Evolutionary conservation across 306 rosid species (phyloP), one percentile per base, ranked within the genome.

Genomic region (Oemleria cerasiformis): DNA sequence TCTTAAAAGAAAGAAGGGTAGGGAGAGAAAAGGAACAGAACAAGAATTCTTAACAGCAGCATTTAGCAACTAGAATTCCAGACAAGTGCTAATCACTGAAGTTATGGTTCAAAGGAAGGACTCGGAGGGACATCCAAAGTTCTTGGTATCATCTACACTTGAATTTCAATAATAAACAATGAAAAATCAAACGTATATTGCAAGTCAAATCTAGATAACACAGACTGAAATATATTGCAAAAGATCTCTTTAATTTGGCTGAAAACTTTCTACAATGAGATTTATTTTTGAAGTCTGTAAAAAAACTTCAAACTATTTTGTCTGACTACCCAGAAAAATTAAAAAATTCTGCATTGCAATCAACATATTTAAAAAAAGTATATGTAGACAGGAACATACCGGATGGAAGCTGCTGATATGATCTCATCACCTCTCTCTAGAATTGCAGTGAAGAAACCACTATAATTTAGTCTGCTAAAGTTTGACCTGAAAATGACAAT

Each of bases 361-460:
- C 13, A 45, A 75, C 21, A 60, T 15, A 42, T 8, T 44, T 11
- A 4, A 50, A 21, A 44, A 57, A 56, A 51, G 39, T 8, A 65
- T 58, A 13, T 67, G 39, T 38, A 64, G 69, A 67, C 44, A 72
- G 56, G 53, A 38, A 78, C 80, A 49, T 86, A 93, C 97, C 98
- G 86, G 62, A 93, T 75, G 73, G 94, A 79, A 53, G 98, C 98
- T 12, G 88, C 94, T 79, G 56, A 68, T 44, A 88, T 70, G 7
- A 93, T 79, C 86, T 93, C 98, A 8, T 93, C 94, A 78, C 85
- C 94, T 85, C 88, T 90, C 81, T 90, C 94, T 47, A 93, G 89
- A 83, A 88, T 82, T 59, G 86, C 89, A 81, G 98, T 90, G 83
- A 88, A 70, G 78, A 93, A 93, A 64, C 98, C 90, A 75, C 90